Conservation (phyloP, 2,329 filamentous ascomycete species). For the Diaporthe aspalathi region DNA sequence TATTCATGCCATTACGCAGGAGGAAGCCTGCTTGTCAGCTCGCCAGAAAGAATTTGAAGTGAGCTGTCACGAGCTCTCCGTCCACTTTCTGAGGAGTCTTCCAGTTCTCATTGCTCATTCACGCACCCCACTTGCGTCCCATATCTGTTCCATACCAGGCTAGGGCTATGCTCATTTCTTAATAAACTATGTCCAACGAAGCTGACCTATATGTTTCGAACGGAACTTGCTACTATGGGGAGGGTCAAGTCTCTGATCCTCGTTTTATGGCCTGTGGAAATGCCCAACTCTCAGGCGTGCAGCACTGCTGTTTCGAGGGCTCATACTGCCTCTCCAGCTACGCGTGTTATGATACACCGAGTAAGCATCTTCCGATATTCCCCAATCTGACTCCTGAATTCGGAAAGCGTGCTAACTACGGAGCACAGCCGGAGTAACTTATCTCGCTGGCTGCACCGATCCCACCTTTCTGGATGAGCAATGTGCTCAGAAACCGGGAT, state of each 20-base stretch:
- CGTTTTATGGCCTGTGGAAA: constrained; percentile 25
- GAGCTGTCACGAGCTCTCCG: background rate
- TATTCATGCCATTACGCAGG: background rate
- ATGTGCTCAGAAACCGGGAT: constrained; percentile 24
- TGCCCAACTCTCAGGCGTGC: constrained; percentile 12
- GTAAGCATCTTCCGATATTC: background rate
- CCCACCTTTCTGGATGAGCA: constrained; percentile 26
- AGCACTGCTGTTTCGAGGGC: constrained; percentile 28
- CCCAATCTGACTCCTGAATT: background rate
- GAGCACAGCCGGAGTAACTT: constrained; percentile 8
- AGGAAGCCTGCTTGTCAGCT: background rate
- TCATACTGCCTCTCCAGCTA: constrained; percentile 23
- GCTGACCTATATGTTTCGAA: constrained; percentile 27
- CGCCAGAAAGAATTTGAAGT: background rate
- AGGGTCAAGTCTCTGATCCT: constrained; percentile 21
- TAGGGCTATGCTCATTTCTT: background rate
- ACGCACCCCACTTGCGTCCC: background rate
- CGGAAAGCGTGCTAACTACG: background rate
- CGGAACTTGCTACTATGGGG: constrained; percentile 22
- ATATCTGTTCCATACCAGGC: background rate
- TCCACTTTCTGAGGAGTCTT: background rate
- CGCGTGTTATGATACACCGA: constrained; percentile 19
- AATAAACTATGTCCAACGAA: constrained; percentile 22
- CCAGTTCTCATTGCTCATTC: background rate
- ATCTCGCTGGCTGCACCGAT: constrained; percentile 20